A percentile compares a stretch with the other conserved stretches of the same genome.
Conservation (phyloP, 768 basidiomycete genomes). For the Cantharellus anzutake region DNA sequence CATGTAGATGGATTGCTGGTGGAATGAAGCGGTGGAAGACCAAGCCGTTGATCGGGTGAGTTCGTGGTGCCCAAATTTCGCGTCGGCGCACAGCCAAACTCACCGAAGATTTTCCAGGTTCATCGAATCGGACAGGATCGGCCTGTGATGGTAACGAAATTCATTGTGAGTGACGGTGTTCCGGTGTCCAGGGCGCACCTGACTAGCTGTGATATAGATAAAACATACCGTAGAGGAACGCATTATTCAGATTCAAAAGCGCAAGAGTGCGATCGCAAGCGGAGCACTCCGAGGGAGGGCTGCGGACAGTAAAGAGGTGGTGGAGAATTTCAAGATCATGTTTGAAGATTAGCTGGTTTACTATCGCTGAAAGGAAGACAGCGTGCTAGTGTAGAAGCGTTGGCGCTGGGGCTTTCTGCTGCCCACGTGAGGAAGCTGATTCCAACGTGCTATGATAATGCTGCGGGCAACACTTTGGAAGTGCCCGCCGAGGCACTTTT, state of each 20-base stretch:
- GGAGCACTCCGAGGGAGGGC: constrained; percentile 52
- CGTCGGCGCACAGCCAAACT: background rate
- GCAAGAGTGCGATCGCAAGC: constrained; percentile 73
- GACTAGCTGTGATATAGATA: constrained; percentile 24
- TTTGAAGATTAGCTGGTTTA: constrained; percentile 27
- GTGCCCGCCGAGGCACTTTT: no score
- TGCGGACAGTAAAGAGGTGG: constrained; percentile 26
- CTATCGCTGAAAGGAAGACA: no score
- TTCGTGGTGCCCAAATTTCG: background rate
- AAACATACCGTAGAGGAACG: constrained; percentile 60
- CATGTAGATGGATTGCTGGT: constrained; percentile 78
- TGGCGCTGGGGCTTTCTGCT: no score
- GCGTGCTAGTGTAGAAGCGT: no score
- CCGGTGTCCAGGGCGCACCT: no score
- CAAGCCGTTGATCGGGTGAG: constrained; percentile 67
- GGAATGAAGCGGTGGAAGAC: constrained; percentile 69
- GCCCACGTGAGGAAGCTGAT: no score
- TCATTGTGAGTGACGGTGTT: constrained; percentile 35
- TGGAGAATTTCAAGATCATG: constrained; percentile 70
- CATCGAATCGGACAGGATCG: constrained; percentile 73
- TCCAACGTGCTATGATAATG: no score
- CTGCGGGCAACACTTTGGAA: no score
- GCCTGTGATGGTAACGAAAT: constrained; percentile 68
- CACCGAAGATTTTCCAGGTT: constrained; percentile 13
- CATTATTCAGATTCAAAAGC: constrained; percentile 63